Base-by-base conservation (phyloP, 306 rosid species). In the Quercus variabilis region DNA sequence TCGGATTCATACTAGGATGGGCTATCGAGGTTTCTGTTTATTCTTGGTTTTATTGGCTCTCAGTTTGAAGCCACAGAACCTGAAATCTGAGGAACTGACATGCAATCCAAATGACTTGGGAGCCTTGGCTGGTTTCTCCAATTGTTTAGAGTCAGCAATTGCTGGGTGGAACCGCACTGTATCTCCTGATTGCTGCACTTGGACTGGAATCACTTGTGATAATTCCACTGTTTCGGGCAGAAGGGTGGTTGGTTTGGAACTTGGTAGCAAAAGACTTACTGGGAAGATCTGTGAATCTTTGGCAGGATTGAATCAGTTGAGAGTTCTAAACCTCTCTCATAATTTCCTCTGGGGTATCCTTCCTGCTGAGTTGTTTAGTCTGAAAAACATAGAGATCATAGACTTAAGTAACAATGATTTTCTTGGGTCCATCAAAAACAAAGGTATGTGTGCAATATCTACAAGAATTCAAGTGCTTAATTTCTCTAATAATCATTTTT, bases 341-440 rank as follows among this genome's bases (percentile, higher is more conserved):
- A 81, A 84, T 77, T 35, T n/a, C 25, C 71, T 78, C 3, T 35
- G 33, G 8, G 64, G 35, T 31, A 12, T 63, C 3, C 65, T 81
- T 20, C 81, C 86, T 5, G 5, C 14, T 11, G 14, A 70, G 41
- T 20, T 78, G 38, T 79, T 75, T 35, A 58, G 59, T 0, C 38
- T 85, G 59, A 78, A 79, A 12, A 51, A 82, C n/a, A 71, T 82
- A 26, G 72, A 82, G 26, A 10, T 71, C 57, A 74, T 82, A 4
- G 86, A 82, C 64, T 18, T 85, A 38, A 79, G 81, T 73, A 55
- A 4, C 20, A 81, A 85, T 59, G 35, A n/a, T 17, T 57, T 85
- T 30, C 14, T 23, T 3, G 88, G 74, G 2, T 20, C 55, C 62
- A 21, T 25, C 76, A 23, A 26, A 5, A 31, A 31, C 35, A 31